phyloP scores from a whole-genome alignment of 108 stramenopile species.

The Bacterosira constricta region DNA sequence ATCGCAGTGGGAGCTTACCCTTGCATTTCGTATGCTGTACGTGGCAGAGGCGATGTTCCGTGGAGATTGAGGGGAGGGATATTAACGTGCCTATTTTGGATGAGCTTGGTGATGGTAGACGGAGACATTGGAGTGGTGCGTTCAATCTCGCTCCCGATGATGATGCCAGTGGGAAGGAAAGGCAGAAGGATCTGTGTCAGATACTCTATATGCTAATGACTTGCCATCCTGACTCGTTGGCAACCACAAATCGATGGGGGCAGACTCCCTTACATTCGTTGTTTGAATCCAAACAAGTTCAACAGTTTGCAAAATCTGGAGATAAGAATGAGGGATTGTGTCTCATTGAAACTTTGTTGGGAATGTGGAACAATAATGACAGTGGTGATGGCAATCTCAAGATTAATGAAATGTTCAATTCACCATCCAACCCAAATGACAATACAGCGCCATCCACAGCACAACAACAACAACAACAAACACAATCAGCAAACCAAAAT shows the following conservation, averaged over 20 bases:
- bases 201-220: conserved; percentile 5
- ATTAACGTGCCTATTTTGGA: background rate
- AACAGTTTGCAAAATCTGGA: background rate
- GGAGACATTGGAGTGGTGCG: background rate
- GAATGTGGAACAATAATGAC: conserved; percentile 1
- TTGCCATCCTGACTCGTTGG: conserved; percentile 22
- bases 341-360: conserved; percentile 5
- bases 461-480: background rate
- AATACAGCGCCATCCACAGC: background rate
- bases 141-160: too few species aligned
- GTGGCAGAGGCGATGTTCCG: background rate
- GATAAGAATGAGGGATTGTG: background rate
- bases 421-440: background rate
- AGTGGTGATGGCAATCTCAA: background rate
- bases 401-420: background rate
- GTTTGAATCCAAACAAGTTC: conserved; percentile 22
- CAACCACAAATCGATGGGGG: conserved; percentile 29
- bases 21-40: conserved; percentile 22
- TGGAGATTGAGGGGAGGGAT: background rate
- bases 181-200: conserved; percentile 3
- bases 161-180: too few species aligned
- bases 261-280: conserved; percentile 48
- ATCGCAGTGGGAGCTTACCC: conserved; percentile 34
- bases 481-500: background rate
- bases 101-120: background rate